Conservation (phyloP, 225 moss, liverwort and hornwort species). For the Asterella californica region DNA sequence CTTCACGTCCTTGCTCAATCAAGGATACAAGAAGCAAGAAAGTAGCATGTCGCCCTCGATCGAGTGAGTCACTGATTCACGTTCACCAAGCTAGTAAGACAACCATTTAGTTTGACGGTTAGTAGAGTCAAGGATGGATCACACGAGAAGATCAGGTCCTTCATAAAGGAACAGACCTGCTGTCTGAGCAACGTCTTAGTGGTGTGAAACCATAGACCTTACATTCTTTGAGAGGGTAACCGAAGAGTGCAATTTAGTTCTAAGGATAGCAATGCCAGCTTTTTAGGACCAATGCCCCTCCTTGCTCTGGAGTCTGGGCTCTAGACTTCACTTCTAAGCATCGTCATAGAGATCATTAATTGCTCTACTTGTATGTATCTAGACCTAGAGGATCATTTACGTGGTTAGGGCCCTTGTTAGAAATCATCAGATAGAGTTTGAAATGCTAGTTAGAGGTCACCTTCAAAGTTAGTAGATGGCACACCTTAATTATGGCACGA, state of each 20-base stretch:
- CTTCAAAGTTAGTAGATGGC: background rate
- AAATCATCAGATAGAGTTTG: background rate
- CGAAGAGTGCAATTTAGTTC: background rate
- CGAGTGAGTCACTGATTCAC: background rate
- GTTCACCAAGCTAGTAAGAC: no score
- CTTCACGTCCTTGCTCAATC: constrained; percentile 1
- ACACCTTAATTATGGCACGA: background rate
- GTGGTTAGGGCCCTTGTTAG: background rate
- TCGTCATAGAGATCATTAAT: background rate
- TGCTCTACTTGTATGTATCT: background rate
- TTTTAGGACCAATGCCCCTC: background rate
- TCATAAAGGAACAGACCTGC: background rate
- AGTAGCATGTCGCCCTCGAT: background rate
- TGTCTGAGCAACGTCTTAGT: background rate
- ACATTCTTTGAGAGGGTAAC: background rate
- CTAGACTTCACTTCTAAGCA: background rate
- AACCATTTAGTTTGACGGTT: background rate
- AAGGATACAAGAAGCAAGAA: constrained; percentile 4
- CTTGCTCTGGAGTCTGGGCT: no score
- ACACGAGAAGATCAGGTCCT: background rate
- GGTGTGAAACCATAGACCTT: background rate
- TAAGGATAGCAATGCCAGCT: background rate
- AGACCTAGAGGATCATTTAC: background rate
- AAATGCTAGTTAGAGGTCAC: no score
- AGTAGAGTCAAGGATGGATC: background rate